Evolutionary conservation across 352 stramenopile genomes (phyloP).

Genomic region (Globisporangium apiculatum): DNA sequence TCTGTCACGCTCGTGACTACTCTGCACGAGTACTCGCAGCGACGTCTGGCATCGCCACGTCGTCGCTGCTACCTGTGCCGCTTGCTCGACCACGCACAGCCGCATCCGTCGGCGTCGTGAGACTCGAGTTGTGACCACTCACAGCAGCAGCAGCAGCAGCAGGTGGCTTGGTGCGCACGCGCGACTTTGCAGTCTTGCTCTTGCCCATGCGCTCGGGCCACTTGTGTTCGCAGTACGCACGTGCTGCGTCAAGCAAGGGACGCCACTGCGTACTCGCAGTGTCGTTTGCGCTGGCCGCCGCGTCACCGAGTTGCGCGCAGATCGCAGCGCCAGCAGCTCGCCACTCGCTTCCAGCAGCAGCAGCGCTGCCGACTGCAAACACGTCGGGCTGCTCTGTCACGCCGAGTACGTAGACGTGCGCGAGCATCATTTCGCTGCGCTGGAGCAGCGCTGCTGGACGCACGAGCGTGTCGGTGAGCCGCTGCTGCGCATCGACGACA

Average conservation of each 20-base stretch:
- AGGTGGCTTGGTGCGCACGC: background rate
- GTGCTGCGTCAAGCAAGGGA: conserved; percentile 25
- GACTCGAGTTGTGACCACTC: too few relatives aligned
- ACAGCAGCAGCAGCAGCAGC: background rate
- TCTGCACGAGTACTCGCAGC: too few relatives aligned
- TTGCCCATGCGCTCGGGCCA: conserved; percentile 61
- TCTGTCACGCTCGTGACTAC: too few relatives aligned
- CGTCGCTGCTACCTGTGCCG: too few relatives aligned
- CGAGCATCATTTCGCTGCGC: conserved; percentile 34
- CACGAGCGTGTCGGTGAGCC: conserved; percentile 16
- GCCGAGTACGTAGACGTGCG: conserved; percentile 29
- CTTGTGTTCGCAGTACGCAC: conserved; percentile 48
- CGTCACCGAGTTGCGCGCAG: background rate
- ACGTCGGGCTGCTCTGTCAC: conserved; percentile 14
- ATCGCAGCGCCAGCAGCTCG: background rate
- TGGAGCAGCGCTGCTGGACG: conserved; percentile 19
- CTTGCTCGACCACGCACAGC: too few relatives aligned
- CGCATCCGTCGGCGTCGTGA: too few relatives aligned
- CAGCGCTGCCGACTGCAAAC: conserved; percentile 10
- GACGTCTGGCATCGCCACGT: too few relatives aligned
- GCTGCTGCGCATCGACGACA: conserved; percentile 26
- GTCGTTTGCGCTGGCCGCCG: background rate
- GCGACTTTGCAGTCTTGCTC: conserved; percentile 26
- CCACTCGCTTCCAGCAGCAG: conserved; percentile 11
- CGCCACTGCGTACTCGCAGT: conserved; percentile 20